These are phyloP conservation scores for Albifimbria verrucaria DNA, from an alignment of 2,329 filamentous ascomycete genomes.

Conservation along the genomic window DNA sequence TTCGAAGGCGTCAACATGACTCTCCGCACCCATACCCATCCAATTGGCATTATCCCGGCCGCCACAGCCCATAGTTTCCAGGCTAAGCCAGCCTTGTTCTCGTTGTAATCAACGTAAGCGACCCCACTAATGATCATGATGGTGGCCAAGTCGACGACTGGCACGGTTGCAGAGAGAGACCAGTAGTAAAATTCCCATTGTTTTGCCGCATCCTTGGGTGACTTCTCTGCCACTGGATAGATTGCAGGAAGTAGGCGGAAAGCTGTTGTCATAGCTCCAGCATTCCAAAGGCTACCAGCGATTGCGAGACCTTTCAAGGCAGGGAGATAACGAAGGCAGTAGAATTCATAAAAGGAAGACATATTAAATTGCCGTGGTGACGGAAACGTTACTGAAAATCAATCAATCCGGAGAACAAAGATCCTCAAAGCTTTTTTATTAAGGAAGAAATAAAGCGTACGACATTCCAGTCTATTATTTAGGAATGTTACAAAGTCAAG, in stretches of 20 bases:
- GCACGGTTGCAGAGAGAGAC: slow-evolving; percentile 14
- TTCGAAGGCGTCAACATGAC: slow-evolving; percentile 2
- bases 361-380: background rate
- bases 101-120: background rate
- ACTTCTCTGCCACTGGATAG: slow-evolving; percentile 10
- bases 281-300: slow-evolving; percentile 14
- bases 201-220: slow-evolving; percentile 12
- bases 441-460: no score
- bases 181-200: slow-evolving; percentile 16
- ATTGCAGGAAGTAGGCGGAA: slow-evolving; percentile 14
- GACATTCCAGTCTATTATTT: no score
- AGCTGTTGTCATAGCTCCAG: slow-evolving; percentile 14
- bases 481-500: no score
- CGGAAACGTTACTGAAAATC: no score
- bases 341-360: slow-evolving; percentile 3
- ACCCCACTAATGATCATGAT: slow-evolving; percentile 11
- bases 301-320: slow-evolving; percentile 12
- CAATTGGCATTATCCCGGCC: slow-evolving; percentile 1
- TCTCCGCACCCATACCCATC: slow-evolving; percentile 1
- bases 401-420: no score
- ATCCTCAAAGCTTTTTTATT: no score
- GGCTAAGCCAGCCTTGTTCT: background rate
- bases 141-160: slow-evolving; percentile 11
- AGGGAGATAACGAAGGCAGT: slow-evolving; percentile 3
- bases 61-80: slow-evolving; percentile 2